Percentiles rank a stretch among this genome's conserved stretches.
Conservation (phyloP, 352 stramenopile species). For the Phytophthora agathidicida region DNA sequence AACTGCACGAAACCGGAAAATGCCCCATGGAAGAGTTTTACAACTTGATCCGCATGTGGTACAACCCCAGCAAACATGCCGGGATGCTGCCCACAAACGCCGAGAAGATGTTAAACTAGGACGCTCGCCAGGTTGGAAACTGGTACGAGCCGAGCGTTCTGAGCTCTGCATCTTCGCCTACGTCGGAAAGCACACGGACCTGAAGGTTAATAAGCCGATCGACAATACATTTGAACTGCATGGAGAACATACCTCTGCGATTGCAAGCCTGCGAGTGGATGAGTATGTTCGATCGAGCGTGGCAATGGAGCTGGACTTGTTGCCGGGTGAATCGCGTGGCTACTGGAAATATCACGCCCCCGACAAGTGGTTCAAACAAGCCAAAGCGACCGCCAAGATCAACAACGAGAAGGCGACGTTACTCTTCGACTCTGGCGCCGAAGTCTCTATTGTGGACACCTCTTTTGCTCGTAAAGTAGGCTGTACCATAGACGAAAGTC, state of each 20-base stretch:
- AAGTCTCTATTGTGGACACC: slow-evolving; percentile 26
- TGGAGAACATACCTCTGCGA: background rate
- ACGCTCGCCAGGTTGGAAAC: slow-evolving; percentile 12
- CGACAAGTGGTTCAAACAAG: slow-evolving; percentile 28
- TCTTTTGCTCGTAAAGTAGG: slow-evolving; percentile 20
- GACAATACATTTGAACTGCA: slow-evolving; percentile 18
- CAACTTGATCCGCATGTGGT: slow-evolving; percentile 7
- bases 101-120: slow-evolving; percentile 25
- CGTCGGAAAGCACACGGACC: too few relatives aligned
- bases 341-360: slow-evolving; percentile 16
- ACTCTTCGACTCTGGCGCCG: slow-evolving; percentile 26
- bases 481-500: slow-evolving; percentile 9
- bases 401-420: slow-evolving; percentile 21
- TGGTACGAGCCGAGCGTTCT: slow-evolving; percentile 4
- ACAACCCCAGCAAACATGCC: slow-evolving; percentile 5
- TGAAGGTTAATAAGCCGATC: background rate
- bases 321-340: slow-evolving; percentile 18
- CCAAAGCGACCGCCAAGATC: slow-evolving; percentile 16
- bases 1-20: slow-evolving; percentile 6
- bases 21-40: slow-evolving; percentile 20
- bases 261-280: slow-evolving; percentile 1
- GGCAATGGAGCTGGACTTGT: slow-evolving; percentile 7
- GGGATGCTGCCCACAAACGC: slow-evolving; percentile 2
- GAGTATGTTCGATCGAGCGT: slow-evolving; percentile 3
- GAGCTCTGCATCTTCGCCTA: background rate